These are phyloP conservation scores for Lachancea thermotolerans DNA, from an alignment of 805 yeast genomes.

Conservation along the genomic window DNA sequence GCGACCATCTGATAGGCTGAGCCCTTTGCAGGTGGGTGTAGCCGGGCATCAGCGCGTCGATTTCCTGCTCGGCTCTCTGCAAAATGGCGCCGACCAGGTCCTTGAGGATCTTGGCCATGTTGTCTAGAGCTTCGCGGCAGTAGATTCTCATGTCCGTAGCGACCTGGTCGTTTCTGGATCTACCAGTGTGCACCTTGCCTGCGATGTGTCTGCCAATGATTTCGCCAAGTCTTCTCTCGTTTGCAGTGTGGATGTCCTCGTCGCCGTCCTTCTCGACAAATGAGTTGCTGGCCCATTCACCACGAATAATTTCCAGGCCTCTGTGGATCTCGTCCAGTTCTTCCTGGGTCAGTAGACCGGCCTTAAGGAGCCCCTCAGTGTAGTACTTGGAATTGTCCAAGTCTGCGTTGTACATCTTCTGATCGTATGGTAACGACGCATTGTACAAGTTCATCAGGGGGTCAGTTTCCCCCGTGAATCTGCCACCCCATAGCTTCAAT, in stretches of 20 bases:
- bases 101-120: constrained; percentile 55
- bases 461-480: constrained; percentile 95
- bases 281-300: constrained; percentile 81
- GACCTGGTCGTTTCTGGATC: constrained; percentile 97
- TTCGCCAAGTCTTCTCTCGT: constrained; percentile 96
- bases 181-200: constrained; percentile 98
- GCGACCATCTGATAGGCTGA: constrained; percentile 99
- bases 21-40: constrained; percentile 98
- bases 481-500: constrained; percentile 92
- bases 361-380: constrained; percentile 76
- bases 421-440: constrained; percentile 93
- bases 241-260: constrained; percentile 98
- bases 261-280: constrained; percentile 42
- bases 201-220: constrained; percentile 88
- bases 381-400: constrained; percentile 90
- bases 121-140: constrained; percentile 65
- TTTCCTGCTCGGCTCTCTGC: constrained; percentile 75
- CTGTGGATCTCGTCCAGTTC: constrained; percentile 78
- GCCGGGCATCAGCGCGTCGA: constrained; percentile 95
- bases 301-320: constrained; percentile 64
- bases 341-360: constrained; percentile 63
- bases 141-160: constrained; percentile 98
- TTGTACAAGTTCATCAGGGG: constrained; percentile 97
- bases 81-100: constrained; percentile 39
- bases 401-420: constrained; percentile 92